phyloP scores from a whole-genome alignment of 2,329 filamentous ascomycete species.

The Sclerotinia sclerotiorum region DNA sequence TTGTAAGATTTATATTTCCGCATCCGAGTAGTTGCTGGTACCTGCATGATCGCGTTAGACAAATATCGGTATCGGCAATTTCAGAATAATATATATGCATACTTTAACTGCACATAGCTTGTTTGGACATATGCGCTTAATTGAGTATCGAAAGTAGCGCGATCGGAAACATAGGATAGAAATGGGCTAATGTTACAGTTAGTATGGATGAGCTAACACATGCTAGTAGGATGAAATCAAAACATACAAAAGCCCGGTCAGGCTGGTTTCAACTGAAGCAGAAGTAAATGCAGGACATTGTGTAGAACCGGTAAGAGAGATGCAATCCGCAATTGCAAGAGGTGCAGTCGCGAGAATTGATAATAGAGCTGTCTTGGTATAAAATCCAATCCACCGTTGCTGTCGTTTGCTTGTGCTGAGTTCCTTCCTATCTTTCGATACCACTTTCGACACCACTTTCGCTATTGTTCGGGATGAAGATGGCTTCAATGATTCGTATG shows the following conservation, averaged over 20 bases:
- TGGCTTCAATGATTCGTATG: conserved; percentile 10
- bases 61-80: conserved; percentile 10
- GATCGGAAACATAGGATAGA: conserved; percentile 75
- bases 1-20: conserved; percentile 69
- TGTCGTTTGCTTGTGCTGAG: conserved; percentile 28
- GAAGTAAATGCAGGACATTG: conserved; percentile 70
- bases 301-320: conserved; percentile 69
- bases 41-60: conserved; percentile 52
- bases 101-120: conserved; percentile 77
- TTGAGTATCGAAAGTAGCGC: conserved; percentile 72
- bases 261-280: conserved; percentile 61
- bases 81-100: conserved; percentile 41
- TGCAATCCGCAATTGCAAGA: conserved; percentile 46
- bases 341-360: conserved; percentile 38
- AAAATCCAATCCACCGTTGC: conserved; percentile 30
- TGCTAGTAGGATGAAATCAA: conserved; percentile 26
- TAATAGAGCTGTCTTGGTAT: conserved; percentile 34
- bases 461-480: conserved; percentile 24
- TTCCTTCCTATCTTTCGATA: conserved; percentile 20
- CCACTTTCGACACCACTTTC: conserved; percentile 16
- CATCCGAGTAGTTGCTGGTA: conserved; percentile 83
- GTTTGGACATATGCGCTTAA: conserved; percentile 71
- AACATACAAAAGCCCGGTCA: conserved; percentile 66
- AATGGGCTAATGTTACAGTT: conserved; percentile 64
- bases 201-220: conserved; percentile 22